Evolutionary conservation across 257 asterid species (phyloP).

Genomic region (Schizonepeta tenuifolia): DNA sequence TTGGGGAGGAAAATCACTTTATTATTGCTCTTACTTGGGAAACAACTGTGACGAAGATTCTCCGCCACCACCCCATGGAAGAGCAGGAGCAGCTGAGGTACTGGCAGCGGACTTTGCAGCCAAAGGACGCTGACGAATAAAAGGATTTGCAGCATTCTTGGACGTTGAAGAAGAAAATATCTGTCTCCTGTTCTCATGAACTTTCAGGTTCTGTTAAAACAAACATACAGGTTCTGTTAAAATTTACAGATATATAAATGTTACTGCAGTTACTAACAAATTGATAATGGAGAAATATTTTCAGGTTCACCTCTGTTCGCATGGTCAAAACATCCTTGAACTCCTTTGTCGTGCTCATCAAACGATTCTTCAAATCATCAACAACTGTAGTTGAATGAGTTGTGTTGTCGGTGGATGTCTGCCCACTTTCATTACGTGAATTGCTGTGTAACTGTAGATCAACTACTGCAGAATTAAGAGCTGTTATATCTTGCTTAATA

Average conservation of each 20-base stretch:
- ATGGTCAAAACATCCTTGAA: constrained; percentile 92
- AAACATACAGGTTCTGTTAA: background rate
- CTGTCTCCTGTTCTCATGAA: constrained; percentile 84
- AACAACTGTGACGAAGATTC: constrained; percentile 62
- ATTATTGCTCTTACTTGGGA: constrained; percentile 51
- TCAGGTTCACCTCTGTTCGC: constrained; percentile 84
- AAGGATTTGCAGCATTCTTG: constrained; percentile 76
- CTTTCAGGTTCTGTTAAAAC: constrained; percentile 69
- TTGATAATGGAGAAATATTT: constrained; percentile 1
- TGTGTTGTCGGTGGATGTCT: constrained; percentile 65
- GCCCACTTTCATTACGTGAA: constrained; percentile 56
- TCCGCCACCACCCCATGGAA: constrained; percentile 74
- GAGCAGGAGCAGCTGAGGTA: constrained; percentile 60
- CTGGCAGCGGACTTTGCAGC: constrained; percentile 59
- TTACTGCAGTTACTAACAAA: background rate
- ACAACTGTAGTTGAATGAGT: constrained; percentile 91
- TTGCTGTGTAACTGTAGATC: constrained; percentile 82
- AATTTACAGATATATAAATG: constrained; percentile 16
- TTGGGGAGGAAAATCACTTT: no score
- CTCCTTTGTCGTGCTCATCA: constrained; percentile 90
- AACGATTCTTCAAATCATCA: constrained; percentile 87
- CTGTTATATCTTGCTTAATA: constrained; percentile 94
- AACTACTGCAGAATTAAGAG: constrained; percentile 88
- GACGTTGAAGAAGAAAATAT: constrained; percentile 69
- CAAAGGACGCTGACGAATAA: constrained; percentile 90